These are phyloP conservation scores for Suillus lakei DNA, from an alignment of 768 basidiomycete species.

Conservation along the genomic window DNA sequence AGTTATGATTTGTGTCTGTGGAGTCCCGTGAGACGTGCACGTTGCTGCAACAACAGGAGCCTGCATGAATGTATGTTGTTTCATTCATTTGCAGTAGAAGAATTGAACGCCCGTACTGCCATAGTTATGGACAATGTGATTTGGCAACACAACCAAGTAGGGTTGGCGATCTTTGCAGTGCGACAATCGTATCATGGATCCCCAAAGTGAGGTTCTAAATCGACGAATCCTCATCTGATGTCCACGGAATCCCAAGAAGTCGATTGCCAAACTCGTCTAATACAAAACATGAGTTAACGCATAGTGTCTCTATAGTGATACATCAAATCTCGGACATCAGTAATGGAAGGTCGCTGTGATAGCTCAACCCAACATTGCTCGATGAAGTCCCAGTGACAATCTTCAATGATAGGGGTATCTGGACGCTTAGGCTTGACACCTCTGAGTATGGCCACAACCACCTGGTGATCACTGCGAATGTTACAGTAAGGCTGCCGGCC, in stretches of 20 bases:
- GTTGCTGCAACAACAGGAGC: no score
- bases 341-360: background rate
- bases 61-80: background rate
- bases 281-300: background rate
- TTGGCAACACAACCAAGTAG: background rate
- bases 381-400: conserved; percentile 47
- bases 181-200: background rate
- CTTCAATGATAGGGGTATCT: conserved; percentile 40
- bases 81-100: background rate
- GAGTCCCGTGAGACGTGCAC: background rate
- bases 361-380: conserved; percentile 40
- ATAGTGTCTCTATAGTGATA: background rate
- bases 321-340: background rate
- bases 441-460: conserved; percentile 17
- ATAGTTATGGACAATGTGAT: background rate
- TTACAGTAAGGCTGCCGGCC: conserved; percentile 1
- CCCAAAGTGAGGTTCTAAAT: background rate
- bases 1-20: background rate
- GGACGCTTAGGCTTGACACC: conserved; percentile 19
- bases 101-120: background rate
- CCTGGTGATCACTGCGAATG: conserved; percentile 9
- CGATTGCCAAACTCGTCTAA: background rate
- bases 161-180: background rate
- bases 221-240: background rate
- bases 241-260: background rate